Conservation (phyloP, 2,329 filamentous ascomycete species). For the Didymella arachidicola region DNA sequence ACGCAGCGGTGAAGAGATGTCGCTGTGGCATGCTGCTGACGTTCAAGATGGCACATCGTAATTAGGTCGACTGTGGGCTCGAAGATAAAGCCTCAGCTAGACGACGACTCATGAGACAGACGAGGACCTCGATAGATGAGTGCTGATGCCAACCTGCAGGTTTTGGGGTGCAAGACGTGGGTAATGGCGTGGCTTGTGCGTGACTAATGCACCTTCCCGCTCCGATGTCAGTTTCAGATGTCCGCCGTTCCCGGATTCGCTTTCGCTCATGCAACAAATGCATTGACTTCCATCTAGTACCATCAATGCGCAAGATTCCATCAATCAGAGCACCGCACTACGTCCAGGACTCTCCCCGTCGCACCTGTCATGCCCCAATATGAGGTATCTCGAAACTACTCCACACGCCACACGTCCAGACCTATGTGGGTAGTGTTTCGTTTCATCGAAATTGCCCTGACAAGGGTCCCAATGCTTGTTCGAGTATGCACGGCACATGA, state of each 20-base stretch:
- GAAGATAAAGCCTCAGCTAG: neutral
- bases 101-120: neutral
- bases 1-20: neutral
- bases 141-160: neutral
- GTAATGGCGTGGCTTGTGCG: neutral
- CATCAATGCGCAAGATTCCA: conserved; percentile 20
- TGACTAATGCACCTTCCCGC: conserved; percentile 6
- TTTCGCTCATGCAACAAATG: conserved; percentile 5
- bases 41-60: neutral
- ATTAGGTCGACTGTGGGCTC: neutral
- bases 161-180: neutral
- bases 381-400: conserved; percentile 12
- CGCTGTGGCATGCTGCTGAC: neutral
- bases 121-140: conserved; percentile 1
- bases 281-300: conserved; percentile 9
- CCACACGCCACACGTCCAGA: conserved; percentile 22
- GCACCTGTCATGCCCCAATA: conserved; percentile 3
- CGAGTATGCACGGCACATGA: conserved; percentile 18
- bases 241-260: neutral
- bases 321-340: conserved; percentile 26
- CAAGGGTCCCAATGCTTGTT: conserved; percentile 20
- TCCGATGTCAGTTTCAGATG: conserved; percentile 6
- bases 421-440: conserved; percentile 19
- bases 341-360: conserved; percentile 1
- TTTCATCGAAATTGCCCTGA: conserved; percentile 31